Evolutionary conservation across 2,329 filamentous ascomycete genomes (phyloP), one percentile per base, ranked within the genome.

Genomic region (Stromatinia cepivora): DNA sequence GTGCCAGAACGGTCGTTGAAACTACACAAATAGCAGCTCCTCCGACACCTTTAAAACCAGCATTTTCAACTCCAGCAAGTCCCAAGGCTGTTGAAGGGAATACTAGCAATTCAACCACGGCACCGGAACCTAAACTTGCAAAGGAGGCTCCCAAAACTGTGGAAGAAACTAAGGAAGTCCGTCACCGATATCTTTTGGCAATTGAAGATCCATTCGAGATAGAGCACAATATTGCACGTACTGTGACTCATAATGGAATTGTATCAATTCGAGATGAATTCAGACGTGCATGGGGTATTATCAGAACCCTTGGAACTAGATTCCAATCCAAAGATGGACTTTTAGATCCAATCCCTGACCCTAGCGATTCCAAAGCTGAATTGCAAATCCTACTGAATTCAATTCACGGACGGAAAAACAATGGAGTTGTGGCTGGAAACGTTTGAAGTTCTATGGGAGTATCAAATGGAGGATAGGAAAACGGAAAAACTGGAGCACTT

Each of bases 171-270:
- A 92, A 90, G 74, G 91, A 93, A 76, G 85, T 94, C 20, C 87
- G 91, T 2, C 88, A 93, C 76, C 88, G 93, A 17, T 97, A 93
- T 78, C 85, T 97, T 6, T 91, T 97, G 73, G 92, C 92, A 45
- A 94, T 97, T 71, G 94, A 97, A 78, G 94, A 97, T 78, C 94
- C 94, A 0, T 97, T 97, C 76, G 93, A 97, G 81, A 81, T 89
- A 2, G 89, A 93, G 53, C 93, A 97, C 80, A 97, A 97, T 75
- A 91, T 97, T 46, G 94, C 92, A 4, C 85, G 92, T 63, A 97
- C 93, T 0, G 93, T 97, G 0, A 93, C 90, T 9, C 91, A 94
- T 76, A 87, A 89, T 71, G 92, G 93, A 2, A 92, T 97, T 72
- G 89, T 92, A 1, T 86, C 90, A 0, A 95, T 97, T 70, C 85